Conservation (phyloP, 2,329 filamentous ascomycete genomes). For the Penicillium frequentans region DNA sequence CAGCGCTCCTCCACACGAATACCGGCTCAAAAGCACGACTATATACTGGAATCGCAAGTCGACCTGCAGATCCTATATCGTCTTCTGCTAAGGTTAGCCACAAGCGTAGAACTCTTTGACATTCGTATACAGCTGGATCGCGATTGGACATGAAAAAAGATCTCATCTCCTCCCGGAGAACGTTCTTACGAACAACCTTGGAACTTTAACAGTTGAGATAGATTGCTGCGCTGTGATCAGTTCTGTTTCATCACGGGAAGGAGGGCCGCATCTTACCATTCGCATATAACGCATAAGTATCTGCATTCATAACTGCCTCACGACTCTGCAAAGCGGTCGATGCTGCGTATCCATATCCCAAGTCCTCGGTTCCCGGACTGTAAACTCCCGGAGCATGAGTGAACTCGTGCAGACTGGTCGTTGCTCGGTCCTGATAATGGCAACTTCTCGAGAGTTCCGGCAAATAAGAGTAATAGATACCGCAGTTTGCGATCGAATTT, state of each 20-base stretch:
- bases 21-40: background rate
- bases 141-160: background rate
- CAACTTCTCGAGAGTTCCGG: conserved; percentile 53
- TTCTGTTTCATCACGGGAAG: background rate
- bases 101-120: background rate
- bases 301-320: conserved; percentile 63
- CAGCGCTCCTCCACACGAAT: background rate
- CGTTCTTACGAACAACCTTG: too few relatives aligned
- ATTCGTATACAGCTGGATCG: background rate
- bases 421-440: conserved; percentile 66
- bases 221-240: conserved; percentile 14
- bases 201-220: conserved; percentile 14
- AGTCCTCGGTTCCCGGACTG: conserved; percentile 59
- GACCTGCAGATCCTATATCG: background rate
- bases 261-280: conserved; percentile 39
- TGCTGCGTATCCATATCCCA: conserved; percentile 58
- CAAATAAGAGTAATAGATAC: conserved; percentile 55
- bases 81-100: background rate
- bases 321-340: conserved; percentile 45
- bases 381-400: conserved; percentile 60
- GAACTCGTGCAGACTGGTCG: conserved; percentile 65
- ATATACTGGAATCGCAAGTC: background rate
- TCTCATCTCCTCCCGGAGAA: background rate
- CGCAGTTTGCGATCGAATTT: conserved; percentile 63
- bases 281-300: conserved; percentile 58